Base-by-base conservation (phyloP, 805 yeast species). In the Yarrowia hollandica region DNA sequence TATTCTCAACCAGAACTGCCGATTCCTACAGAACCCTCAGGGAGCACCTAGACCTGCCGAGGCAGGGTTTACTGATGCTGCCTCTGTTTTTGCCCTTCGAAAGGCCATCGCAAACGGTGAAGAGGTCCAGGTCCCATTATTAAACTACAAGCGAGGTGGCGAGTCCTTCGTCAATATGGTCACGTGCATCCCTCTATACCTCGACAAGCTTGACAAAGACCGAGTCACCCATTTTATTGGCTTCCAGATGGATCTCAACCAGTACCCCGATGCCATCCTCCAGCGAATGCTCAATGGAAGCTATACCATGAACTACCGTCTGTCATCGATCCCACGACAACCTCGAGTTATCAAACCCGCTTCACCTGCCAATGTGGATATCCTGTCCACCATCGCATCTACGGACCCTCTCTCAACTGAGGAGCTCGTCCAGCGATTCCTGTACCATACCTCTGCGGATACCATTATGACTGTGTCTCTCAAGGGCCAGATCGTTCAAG, bases 131-230 rank as follows among this genome's bases (percentile, higher is more conserved):
- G 44, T 52, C 11, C 57, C 57, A 14, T 19, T 52, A 19, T 44
- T 52, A 33, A 52, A 52, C 44, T 52, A 52, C 26, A 52, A 52
- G 34, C 21, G 57, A 25, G 57, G 57, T 11, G 57, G 57, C 8
- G 57, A 52, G 34, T 52, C 57, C 15, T 52, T 52, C 26, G 57
- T 52, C 18, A 52, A 52, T 23, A 52, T 52, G 57, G 57, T 52
- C 15, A 52, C 57, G 1, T 52, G 57, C 12, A 52, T 52, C 15
- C 57, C 57, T 2, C 16, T 52, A 5, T 26, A 18, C 19, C 44
- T 52, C 25, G 57, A 52, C 34, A 34, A 34, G 44, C 9, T 26
- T 1, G 44, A 34, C 44, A 4, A 10, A 14, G 44, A 52, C 19
- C 34, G 44, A 18, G 44, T 52, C n/a, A 35, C 57, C 34, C 57